These are phyloP conservation scores for Prunus campanulata DNA, from an alignment of 306 rosid genomes.

Conservation along the genomic window DNA sequence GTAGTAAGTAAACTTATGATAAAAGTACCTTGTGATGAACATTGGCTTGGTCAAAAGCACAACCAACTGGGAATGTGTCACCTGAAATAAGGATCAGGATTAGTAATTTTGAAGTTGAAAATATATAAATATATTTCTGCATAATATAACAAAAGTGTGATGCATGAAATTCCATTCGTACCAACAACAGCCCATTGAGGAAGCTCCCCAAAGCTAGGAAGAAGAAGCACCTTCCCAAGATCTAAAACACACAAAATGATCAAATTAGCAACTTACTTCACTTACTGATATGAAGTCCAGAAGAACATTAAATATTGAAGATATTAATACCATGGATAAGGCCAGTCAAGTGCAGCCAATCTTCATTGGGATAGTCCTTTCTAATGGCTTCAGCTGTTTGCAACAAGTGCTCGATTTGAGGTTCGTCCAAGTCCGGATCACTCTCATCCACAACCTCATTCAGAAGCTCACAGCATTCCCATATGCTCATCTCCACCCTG, in stretches of 20 bases:
- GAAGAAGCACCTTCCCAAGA: slow-evolving; percentile 83
- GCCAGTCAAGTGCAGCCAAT: slow-evolving; percentile 80
- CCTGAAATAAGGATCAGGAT: slow-evolving; percentile 38
- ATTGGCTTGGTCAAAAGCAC: slow-evolving; percentile 64
- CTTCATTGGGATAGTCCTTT: slow-evolving; percentile 68
- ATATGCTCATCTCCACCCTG: slow-evolving; percentile 72
- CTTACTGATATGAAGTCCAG: not conserved
- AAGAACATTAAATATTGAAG: not conserved
- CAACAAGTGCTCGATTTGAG: slow-evolving; percentile 73
- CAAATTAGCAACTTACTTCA: slow-evolving; percentile 6
- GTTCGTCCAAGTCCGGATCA: slow-evolving; percentile 85
- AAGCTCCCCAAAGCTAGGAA: slow-evolving; percentile 81
- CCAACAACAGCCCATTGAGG: slow-evolving; percentile 95
- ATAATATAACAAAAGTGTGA: not conserved
- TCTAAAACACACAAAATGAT: slow-evolving; percentile 28
- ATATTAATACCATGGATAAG: slow-evolving; percentile 65
- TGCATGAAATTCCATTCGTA: not conserved
- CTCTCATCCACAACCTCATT: slow-evolving; percentile 83
- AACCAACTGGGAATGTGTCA: slow-evolving; percentile 84
- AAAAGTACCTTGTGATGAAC: slow-evolving; percentile 69
- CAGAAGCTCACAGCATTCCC: slow-evolving; percentile 84
- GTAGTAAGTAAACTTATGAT: not conserved
- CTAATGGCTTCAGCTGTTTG: slow-evolving; percentile 86
- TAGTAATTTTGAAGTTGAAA: not conserved
- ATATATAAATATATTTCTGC: too few relatives aligned